Percentiles rank a stretch among this genome's conserved stretches.
Conservation (phyloP, 208 protist genomes). For the Trypanosomatidae sp. region DNA sequence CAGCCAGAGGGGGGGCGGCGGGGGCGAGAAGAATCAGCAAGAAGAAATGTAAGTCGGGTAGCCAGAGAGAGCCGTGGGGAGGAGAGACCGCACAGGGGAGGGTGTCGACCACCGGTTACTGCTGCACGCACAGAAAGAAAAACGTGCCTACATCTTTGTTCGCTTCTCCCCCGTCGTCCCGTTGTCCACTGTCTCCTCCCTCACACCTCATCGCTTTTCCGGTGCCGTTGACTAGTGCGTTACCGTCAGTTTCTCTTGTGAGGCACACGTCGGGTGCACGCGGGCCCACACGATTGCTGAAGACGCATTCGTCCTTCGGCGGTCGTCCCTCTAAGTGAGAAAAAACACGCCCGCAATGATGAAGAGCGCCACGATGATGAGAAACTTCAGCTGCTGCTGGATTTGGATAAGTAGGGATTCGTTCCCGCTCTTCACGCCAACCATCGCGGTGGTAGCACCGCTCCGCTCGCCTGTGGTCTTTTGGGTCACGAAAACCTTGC, state of each 20-base stretch:
- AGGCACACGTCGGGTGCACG: background rate
- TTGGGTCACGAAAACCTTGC: constrained; percentile 18
- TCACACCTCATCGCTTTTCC: background rate
- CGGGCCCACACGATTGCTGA: background rate
- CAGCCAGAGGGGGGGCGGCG: background rate
- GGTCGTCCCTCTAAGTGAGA: constrained; percentile 21
- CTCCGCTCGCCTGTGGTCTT: constrained; percentile 13
- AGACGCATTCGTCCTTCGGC: background rate
- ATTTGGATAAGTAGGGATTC: constrained; percentile 53
- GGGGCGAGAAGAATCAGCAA: background rate
- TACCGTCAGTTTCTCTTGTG: background rate
- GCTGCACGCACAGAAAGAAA: background rate
- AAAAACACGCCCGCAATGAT: constrained; percentile 48
- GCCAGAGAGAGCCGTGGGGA: background rate
- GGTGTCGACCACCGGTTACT: background rate
- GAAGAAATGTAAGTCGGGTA: background rate
- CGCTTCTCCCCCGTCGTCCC: background rate
- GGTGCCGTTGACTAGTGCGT: background rate
- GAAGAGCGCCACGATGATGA: constrained; percentile 42
- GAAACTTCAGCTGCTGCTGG: constrained; percentile 46
- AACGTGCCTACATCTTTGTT: background rate
- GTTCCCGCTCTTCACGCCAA: constrained; percentile 14
- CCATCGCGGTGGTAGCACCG: constrained; percentile 5
- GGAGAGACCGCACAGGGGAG: background rate
- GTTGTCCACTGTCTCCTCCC: background rate